Conservation (phyloP, 2,329 filamentous ascomycete genomes). For the Diaporthe citrichinensis region DNA sequence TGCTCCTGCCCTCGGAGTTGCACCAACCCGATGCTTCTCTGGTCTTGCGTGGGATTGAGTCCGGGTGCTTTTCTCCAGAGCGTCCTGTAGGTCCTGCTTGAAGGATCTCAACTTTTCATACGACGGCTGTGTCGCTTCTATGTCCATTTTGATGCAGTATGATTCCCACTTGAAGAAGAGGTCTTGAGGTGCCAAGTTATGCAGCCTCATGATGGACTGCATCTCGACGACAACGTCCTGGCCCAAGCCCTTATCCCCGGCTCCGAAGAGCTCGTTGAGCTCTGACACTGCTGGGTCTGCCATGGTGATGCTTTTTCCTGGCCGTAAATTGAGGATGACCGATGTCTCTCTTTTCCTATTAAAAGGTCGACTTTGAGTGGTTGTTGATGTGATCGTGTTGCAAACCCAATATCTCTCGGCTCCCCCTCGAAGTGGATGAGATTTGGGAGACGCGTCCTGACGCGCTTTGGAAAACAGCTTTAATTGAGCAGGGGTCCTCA, state of each 20-base stretch:
- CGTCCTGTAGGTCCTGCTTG: slow-evolving; percentile 89
- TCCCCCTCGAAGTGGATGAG: slow-evolving; percentile 12
- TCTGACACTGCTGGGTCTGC: slow-evolving; percentile 56
- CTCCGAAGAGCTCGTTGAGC: slow-evolving; percentile 67
- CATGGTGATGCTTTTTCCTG: slow-evolving; percentile 49
- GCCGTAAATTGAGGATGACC: background rate
- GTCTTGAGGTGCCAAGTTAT: slow-evolving; percentile 85
- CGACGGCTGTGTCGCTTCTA: slow-evolving; percentile 80
- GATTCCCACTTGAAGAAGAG: slow-evolving; percentile 99
- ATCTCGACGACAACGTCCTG: slow-evolving; percentile 86
- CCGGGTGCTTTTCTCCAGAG: slow-evolving; percentile 82
- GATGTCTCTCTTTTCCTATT: background rate
- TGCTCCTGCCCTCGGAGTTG: slow-evolving; percentile 72
- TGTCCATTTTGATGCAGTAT: slow-evolving; percentile 94
- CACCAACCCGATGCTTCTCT: slow-evolving; percentile 70
- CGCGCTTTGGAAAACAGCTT: slow-evolving; percentile 30
- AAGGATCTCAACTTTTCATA: slow-evolving; percentile 81
- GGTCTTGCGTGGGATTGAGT: slow-evolving; percentile 71
- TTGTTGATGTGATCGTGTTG: background rate
- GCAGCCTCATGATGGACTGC: slow-evolving; percentile 86
- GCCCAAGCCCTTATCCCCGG: slow-evolving; percentile 72
- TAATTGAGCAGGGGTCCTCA: slow-evolving; percentile 30
- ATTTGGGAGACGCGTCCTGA: slow-evolving; percentile 40
- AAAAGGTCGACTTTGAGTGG: background rate
- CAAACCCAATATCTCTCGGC: background rate